These are phyloP conservation scores for Triticum turgidum DNA, from an alignment of 176 grass and related monocot genomes.

Conservation along the genomic window DNA sequence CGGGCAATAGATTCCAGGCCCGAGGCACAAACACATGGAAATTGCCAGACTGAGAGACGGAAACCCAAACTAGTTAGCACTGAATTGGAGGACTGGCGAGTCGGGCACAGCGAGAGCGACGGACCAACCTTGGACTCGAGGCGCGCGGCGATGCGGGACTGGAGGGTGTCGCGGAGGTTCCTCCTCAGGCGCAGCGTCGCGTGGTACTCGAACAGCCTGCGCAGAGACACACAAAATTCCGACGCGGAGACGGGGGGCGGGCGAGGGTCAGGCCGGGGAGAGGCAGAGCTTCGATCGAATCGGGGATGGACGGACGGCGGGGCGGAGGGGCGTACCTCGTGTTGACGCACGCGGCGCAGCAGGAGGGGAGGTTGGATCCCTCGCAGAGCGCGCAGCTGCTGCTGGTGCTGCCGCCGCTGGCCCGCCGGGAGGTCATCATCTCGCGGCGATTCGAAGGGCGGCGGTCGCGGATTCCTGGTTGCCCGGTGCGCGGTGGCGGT, in stretches of 20 bases:
- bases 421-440: constrained; percentile 45
- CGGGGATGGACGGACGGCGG: neutral
- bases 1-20: neutral
- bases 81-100: neutral
- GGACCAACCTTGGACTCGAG: constrained; percentile 70
- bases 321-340: constrained; percentile 30
- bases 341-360: constrained; percentile 79
- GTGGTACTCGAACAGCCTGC: constrained; percentile 70
- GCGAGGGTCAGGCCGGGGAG: neutral
- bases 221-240: neutral
- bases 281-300: neutral
- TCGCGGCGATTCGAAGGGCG: neutral
- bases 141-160: constrained; percentile 46
- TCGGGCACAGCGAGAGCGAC: neutral
- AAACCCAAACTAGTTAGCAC: neutral
- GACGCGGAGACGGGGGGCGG: neutral
- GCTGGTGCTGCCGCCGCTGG: constrained; percentile 22
- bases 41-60: neutral
- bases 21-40: neutral
- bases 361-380: constrained; percentile 78
- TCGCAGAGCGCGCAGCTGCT: constrained; percentile 73
- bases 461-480: no score
- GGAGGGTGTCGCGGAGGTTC: constrained; percentile 61
- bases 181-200: constrained; percentile 46
- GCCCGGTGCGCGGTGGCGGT: neutral